Percentiles rank a stretch among this genome's conserved stretches.
Evolutionary conservation across 768 basidiomycete genomes (phyloP).

Genomic region (Myochromella boudieri): DNA sequence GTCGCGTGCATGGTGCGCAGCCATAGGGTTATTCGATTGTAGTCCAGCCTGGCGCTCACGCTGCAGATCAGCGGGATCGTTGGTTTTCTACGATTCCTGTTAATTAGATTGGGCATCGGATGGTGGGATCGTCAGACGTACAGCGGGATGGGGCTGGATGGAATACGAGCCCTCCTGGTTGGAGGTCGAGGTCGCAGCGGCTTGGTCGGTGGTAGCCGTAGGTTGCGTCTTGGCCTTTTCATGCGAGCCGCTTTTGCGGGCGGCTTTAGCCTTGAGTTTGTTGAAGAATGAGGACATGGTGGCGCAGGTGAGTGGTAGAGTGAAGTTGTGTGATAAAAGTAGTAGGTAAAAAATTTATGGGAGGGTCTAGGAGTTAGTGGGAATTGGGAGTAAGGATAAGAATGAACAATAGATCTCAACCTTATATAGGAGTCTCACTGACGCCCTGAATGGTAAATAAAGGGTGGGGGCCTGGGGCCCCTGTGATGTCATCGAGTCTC

Average conservation of each 20-base stretch:
- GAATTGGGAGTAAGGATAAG: too few relatives aligned
- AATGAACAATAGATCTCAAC: too few relatives aligned
- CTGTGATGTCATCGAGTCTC: too few relatives aligned
- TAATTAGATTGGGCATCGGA: not conserved
- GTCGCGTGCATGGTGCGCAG: conserved; percentile 49
- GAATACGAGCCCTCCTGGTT: conserved; percentile 29
- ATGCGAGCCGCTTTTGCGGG: conserved; percentile 9
- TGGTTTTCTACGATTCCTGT: conserved; percentile 44
- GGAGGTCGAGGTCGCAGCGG: conserved; percentile 13
- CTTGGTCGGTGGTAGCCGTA: too few relatives aligned
- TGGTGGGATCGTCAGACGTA: conserved; percentile 23
- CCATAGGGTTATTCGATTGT: conserved; percentile 35
- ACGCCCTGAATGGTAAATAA: too few relatives aligned
- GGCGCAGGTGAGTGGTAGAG: conserved; percentile 4
- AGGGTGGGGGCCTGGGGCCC: too few relatives aligned
- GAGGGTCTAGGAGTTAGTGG: not conserved
- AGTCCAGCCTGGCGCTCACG: conserved; percentile 33
- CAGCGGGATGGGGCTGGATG: conserved; percentile 65
- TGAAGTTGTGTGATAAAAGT: too few relatives aligned
- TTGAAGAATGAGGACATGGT: conserved; percentile 25
- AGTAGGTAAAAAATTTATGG: conserved; percentile 2
- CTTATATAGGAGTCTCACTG: too few relatives aligned
- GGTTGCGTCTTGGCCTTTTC: conserved; percentile 5
- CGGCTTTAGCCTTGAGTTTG: conserved; percentile 25
- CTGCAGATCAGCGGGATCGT: conserved; percentile 57